Evolutionary conservation across 2,329 filamentous ascomycete genomes (phyloP).

Genomic region (Aureobasidium pullulans): DNA sequence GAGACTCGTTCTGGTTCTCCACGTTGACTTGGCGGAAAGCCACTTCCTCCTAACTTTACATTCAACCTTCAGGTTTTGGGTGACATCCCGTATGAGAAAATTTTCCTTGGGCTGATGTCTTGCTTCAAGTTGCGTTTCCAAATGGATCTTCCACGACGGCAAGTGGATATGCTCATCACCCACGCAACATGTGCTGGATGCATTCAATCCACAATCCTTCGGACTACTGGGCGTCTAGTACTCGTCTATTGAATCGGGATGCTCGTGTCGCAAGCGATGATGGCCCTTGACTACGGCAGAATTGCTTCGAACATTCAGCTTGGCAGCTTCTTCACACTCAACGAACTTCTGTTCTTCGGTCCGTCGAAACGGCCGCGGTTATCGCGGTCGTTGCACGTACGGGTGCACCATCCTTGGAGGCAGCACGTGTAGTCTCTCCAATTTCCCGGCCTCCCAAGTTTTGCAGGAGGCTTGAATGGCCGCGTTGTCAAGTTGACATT

Average conservation of each 20-base stretch:
- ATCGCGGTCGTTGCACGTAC: neutral
- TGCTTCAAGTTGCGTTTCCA: neutral
- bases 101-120: neutral
- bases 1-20: neutral
- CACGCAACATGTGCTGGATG: neutral
- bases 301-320: neutral
- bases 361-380: neutral
- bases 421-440: conserved; percentile 1
- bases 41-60: conserved; percentile 4
- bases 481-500: neutral
- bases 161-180: conserved; percentile 3
- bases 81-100: neutral
- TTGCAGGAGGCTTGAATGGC: neutral
- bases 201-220: neutral
- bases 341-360: conserved; percentile 10
- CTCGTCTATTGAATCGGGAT: neutral
- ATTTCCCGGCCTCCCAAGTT: neutral
- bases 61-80: neutral
- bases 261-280: neutral
- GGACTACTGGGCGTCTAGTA: neutral
- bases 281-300: neutral
- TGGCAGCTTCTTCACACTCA: neutral
- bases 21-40: conserved; percentile 8
- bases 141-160: neutral
- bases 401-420: neutral